phyloP scores from a whole-genome alignment of 305 asterid species.

The Fraxinus nigra region DNA sequence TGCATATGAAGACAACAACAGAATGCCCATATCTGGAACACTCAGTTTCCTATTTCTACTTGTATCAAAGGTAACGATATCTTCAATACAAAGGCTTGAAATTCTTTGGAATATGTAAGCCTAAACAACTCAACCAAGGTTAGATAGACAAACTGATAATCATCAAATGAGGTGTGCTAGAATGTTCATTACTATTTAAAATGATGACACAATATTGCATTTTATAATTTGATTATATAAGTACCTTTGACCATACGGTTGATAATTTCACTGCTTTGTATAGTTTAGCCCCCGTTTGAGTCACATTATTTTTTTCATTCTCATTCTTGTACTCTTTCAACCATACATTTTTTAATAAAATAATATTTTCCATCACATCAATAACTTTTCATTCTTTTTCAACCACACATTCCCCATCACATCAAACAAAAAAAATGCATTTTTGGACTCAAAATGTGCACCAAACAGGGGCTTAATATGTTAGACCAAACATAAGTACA shows the following conservation, averaged over 20 bases:
- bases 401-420: too few relatives aligned
- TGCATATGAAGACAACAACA: constrained; percentile 97
- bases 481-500: background rate
- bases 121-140: constrained; percentile 1
- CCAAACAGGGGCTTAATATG: background rate
- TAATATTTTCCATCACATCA: too few relatives aligned
- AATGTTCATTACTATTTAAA: background rate
- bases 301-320: too few relatives aligned
- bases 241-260: background rate
- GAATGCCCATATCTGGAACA: constrained; percentile 92
- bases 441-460: too few relatives aligned
- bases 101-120: background rate
- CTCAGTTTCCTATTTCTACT: constrained; percentile 74
- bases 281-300: background rate
- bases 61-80: constrained; percentile 78
- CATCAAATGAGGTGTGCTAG: constrained; percentile 4
- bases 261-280: background rate
- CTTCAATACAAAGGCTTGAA: background rate
- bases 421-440: too few relatives aligned
- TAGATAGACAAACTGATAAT: constrained; percentile 9
- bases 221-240: background rate
- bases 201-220: background rate
- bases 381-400: too few relatives aligned
- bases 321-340: too few relatives aligned
- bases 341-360: too few relatives aligned